These are phyloP conservation scores for Microsporum audouinii DNA, from an alignment of 2,329 filamentous ascomycete genomes.

Conservation along the genomic window DNA sequence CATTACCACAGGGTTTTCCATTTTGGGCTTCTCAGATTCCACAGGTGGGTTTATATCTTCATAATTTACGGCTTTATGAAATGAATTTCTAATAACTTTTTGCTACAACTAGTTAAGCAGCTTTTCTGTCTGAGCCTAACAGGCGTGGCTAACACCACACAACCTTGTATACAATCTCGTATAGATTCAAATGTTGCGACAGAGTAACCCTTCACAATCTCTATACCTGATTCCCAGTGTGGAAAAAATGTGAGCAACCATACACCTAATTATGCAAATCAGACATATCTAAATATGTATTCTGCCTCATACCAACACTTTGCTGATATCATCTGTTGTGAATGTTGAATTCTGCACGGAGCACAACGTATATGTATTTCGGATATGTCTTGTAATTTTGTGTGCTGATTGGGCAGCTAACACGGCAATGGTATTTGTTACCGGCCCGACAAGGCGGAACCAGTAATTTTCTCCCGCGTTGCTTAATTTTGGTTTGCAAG, in stretches of 20 bases:
- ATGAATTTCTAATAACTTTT: neutral
- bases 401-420: neutral
- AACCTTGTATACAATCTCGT: neutral
- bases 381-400: too few species aligned
- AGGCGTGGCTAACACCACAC: neutral
- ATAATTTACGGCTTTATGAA: neutral
- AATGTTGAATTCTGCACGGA: too few species aligned
- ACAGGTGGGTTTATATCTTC: neutral
- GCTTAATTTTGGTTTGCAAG: neutral
- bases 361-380: too few species aligned
- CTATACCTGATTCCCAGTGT: too few species aligned
- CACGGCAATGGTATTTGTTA: neutral
- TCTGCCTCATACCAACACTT: too few species aligned
- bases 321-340: too few species aligned
- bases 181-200: neutral
- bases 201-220: neutral
- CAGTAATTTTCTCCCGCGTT: neutral
- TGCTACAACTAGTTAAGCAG: neutral
- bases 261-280: neutral
- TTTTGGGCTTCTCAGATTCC: neutral
- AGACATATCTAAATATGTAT: neutral
- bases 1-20: neutral
- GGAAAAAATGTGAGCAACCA: neutral
- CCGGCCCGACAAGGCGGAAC: neutral
- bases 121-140: neutral